A percentile compares a stretch with the other conserved stretches of the same genome.
phyloP scores from a whole-genome alignment of 2,329 filamentous ascomycete species.

The Colletotrichum lupini region DNA sequence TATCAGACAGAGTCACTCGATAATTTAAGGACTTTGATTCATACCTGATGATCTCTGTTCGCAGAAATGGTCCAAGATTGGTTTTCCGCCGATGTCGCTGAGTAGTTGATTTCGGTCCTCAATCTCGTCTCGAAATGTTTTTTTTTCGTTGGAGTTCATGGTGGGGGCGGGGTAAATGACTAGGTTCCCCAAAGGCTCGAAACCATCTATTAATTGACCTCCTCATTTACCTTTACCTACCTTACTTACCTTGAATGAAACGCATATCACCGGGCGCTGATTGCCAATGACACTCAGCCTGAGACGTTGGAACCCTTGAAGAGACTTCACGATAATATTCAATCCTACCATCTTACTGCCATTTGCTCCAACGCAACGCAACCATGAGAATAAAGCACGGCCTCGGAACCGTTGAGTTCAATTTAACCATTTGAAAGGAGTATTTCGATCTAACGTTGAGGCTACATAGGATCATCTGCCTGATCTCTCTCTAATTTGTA shows the following conservation, averaged over 20 bases:
- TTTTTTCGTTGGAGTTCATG: slow-evolving; percentile 28
- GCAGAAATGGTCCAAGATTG: background rate
- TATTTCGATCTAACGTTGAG: background rate
- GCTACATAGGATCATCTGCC: background rate
- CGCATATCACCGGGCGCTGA: background rate
- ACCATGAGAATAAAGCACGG: background rate
- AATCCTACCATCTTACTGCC: background rate
- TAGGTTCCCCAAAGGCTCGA: slow-evolving; percentile 18
- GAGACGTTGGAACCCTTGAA: background rate
- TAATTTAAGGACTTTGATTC: background rate
- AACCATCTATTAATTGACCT: background rate
- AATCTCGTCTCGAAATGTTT: slow-evolving; percentile 28
- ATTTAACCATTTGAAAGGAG: background rate
- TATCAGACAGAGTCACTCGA: background rate
- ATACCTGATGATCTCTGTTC: background rate
- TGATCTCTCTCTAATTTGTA: too few species aligned
- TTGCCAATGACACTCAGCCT: background rate
- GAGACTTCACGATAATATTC: background rate
- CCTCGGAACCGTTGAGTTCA: background rate
- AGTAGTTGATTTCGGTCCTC: background rate
- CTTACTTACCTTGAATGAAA: background rate
- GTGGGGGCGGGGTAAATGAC: slow-evolving; percentile 33
- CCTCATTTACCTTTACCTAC: too few species aligned
- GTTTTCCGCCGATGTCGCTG: background rate
- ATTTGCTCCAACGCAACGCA: background rate